phyloP scores from a whole-genome alignment of 2,329 filamentous ascomycete species.

The Talaromyces atroroseus region DNA sequence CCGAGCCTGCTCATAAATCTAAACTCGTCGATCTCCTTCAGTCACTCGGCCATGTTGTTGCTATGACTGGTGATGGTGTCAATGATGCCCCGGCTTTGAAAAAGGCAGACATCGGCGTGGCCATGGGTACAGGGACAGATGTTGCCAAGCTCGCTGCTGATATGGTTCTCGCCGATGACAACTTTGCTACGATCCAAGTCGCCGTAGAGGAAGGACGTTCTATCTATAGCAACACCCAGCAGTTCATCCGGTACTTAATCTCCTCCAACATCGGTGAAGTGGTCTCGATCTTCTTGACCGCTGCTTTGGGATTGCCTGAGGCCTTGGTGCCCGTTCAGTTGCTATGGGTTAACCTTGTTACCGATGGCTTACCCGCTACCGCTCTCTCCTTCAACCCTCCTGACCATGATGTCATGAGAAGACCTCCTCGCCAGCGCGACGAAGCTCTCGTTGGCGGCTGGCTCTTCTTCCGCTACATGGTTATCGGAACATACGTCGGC shows the following conservation, averaged over 20 bases:
- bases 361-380: constrained; percentile 91
- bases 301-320: constrained; percentile 94
- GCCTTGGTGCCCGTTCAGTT: constrained; percentile 95
- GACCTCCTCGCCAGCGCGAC: constrained; percentile 83
- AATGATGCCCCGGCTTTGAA: constrained; percentile 97
- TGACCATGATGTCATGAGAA: constrained; percentile 97
- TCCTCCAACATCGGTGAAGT: constrained; percentile 99
- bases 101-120: constrained; percentile 97
- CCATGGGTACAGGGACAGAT: constrained; percentile 97
- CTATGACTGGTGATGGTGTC: constrained; percentile 98
- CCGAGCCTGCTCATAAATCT: constrained; percentile 95
- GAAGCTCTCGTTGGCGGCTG: constrained; percentile 89
- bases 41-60: constrained; percentile 86
- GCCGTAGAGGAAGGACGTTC: constrained; percentile 95
- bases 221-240: constrained; percentile 99
- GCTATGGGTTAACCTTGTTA: constrained; percentile 97
- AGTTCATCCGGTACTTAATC: constrained; percentile 98
- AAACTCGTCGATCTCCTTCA: constrained; percentile 95
- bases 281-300: constrained; percentile 96
- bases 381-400: constrained; percentile 96
- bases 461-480: constrained; percentile 96
- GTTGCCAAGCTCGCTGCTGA: constrained; percentile 94
- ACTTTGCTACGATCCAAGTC: constrained; percentile 95
- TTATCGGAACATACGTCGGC: constrained; percentile 93
- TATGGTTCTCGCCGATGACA: constrained; percentile 98